Base-by-base conservation (phyloP, 73 alveolate species). In the Paramecium pentaurelia region DNA sequence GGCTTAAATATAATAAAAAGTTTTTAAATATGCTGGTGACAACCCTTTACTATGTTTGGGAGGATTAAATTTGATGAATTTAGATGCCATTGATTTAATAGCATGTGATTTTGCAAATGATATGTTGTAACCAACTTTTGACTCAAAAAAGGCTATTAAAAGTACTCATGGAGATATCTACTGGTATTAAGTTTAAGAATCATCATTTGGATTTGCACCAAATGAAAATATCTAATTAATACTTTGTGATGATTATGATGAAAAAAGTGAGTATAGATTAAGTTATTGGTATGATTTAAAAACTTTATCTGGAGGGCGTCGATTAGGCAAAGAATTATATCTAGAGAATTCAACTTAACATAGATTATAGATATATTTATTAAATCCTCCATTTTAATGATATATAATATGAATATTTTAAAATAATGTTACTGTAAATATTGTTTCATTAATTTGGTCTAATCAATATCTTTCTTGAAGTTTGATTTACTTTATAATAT, bases 401-500 rank as follows among this genome's bases (percentile, higher is more conserved):
- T 18, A 18, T 49, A 16, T 1, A 49, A 49, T 49, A 49, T 49
- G 6, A 12, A 49, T 42, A 16, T 12, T 49, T 16, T 49, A 12
- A 3, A 16, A n/a, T 49, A 47, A 12, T 49, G 25, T 49, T 49
- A 49, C 25, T 49, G 2, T n/a, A 54, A 5, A 40, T 40, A 40
- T 54, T 54, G 32, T 18, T 18, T 75, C 88, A 75, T 38, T 75
- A 8, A 75, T 38, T 38, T 34, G 93, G 93, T 40, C 93, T 87
- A 32, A 87, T 28, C 34, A 87, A 77, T 4, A 87, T 64, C 71
- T 87, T 87, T 25, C 93, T 80, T 87, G 25, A 86, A n/a, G 93
- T 87, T 58, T 64, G 18, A 87, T 64, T 87, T 37, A 30, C 34
- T 87, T 11, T 18, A 44, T 87, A 87, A 20, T 38, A 87, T 42